These are phyloP conservation scores for Ceratocystis cubensis DNA, from an alignment of 2,329 filamentous ascomycete genomes.

Conservation along the genomic window DNA sequence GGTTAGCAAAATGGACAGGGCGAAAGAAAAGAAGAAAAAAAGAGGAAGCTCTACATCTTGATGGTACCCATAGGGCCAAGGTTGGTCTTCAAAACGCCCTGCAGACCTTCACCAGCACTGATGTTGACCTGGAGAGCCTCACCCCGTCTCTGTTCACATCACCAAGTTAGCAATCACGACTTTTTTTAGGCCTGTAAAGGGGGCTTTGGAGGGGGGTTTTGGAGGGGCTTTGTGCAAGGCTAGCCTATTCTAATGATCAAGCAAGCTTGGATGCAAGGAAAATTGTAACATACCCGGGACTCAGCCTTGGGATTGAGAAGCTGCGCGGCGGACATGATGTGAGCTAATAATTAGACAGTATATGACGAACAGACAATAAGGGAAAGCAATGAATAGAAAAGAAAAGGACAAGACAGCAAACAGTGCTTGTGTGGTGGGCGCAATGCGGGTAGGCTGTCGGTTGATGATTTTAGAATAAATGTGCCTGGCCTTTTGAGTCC, in stretches of 20 bases:
- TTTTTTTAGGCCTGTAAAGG: background rate
- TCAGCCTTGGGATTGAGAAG: conserved; percentile 98
- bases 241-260: conserved; percentile 7
- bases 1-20: conserved; percentile 25
- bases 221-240: conserved; percentile 1
- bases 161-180: conserved; percentile 17
- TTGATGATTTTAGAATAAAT: conserved; percentile 17
- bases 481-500: conserved; percentile 10
- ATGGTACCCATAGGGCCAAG: conserved; percentile 85
- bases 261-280: conserved; percentile 8
- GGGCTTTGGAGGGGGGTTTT: background rate
- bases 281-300: conserved; percentile 59
- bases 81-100: conserved; percentile 94
- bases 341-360: conserved; percentile 31
- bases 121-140: conserved; percentile 97
- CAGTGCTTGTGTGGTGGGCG: conserved; percentile 5
- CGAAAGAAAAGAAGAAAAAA: background rate
- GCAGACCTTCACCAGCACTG: conserved; percentile 80
- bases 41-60: conserved; percentile 58
- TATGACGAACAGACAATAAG: background rate
- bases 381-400: conserved; percentile 25
- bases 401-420: conserved; percentile 9
- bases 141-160: conserved; percentile 61
- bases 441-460: conserved; percentile 12
- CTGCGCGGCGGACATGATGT: conserved; percentile 83